A percentile compares a stretch with the other conserved stretches of the same genome.
These are phyloP conservation scores for Pleurotus giganteus DNA, from an alignment of 768 basidiomycete genomes.

Conservation along the genomic window DNA sequence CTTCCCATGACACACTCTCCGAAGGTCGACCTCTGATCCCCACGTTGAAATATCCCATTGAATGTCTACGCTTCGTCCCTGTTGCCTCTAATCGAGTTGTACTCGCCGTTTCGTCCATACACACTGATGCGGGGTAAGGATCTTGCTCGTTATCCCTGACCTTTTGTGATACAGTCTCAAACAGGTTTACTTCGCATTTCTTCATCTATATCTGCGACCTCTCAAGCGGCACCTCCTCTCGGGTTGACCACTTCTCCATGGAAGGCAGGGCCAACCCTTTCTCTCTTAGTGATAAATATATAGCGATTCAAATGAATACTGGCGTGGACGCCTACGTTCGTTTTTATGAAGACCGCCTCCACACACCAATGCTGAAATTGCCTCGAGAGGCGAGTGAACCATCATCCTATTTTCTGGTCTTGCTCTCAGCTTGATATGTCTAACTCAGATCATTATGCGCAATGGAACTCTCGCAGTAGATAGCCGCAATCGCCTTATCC, in stretches of 20 bases:
- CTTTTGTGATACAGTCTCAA: not conserved
- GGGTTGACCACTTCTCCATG: not conserved
- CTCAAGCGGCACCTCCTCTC: not conserved
- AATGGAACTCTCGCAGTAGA: no score
- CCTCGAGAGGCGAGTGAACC: not conserved
- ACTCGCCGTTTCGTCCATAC: conserved; percentile 14
- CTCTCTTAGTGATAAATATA: not conserved
- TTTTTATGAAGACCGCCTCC: not conserved
- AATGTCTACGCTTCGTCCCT: not conserved
- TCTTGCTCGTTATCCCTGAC: conserved; percentile 10
- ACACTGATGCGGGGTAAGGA: conserved; percentile 35
- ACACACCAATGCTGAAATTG: not conserved
- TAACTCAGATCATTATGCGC: no score
- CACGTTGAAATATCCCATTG: not conserved
- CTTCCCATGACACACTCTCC: not conserved
- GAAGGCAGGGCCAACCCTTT: not conserved
- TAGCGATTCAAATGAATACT: not conserved
- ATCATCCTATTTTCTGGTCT: not conserved
- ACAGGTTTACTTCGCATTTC: not conserved
- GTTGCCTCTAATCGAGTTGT: conserved; percentile 12
- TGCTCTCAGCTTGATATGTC: not conserved
- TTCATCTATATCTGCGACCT: not conserved
- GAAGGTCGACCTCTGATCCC: not conserved
- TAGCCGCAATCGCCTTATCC: no score
- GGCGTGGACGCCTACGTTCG: not conserved